Conservation (phyloP, 495 filamentous ascomycete species). For the Hyaloscypha finlandica region DNA sequence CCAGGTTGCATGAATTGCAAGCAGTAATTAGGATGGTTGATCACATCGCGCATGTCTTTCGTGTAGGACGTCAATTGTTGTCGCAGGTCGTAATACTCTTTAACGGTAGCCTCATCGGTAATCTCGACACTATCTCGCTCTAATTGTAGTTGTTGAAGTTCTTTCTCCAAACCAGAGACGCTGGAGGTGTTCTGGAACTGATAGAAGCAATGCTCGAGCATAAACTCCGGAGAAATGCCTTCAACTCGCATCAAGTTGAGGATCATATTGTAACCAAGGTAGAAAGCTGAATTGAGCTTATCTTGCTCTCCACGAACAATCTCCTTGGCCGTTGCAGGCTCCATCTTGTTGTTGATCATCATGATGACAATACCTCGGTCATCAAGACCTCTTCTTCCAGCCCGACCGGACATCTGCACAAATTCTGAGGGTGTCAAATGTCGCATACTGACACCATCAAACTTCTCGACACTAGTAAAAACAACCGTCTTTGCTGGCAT, state of each 20-base stretch:
- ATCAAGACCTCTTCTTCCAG: slow-evolving; percentile 94
- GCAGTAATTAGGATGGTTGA: slow-evolving; percentile 85
- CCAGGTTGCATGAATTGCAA: slow-evolving; percentile 79
- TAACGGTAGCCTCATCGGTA: slow-evolving; percentile 79
- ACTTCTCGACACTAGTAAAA: slow-evolving; percentile 94
- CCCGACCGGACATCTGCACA: slow-evolving; percentile 97
- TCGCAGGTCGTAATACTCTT: slow-evolving; percentile 87
- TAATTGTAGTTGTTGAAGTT: slow-evolving; percentile 71
- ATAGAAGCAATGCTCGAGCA: slow-evolving; percentile 95
- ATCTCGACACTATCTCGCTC: slow-evolving; percentile 73
- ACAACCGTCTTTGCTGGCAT: slow-evolving; percentile 99
- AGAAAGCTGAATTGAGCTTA: slow-evolving; percentile 94
- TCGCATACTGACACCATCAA: slow-evolving; percentile 77
- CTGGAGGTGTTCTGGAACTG: slow-evolving; percentile 95
- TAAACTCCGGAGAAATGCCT: slow-evolving; percentile 93
- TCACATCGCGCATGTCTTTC: slow-evolving; percentile 83
- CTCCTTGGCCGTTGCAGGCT: slow-evolving; percentile 86
- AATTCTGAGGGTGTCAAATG: slow-evolving; percentile 96
- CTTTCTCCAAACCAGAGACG: slow-evolving; percentile 77
- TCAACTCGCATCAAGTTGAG: slow-evolving; percentile 94
- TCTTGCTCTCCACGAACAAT: slow-evolving; percentile 97
- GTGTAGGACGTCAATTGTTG: slow-evolving; percentile 79
- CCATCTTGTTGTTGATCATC: slow-evolving; percentile 98
- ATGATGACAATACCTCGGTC: slow-evolving; percentile 99
- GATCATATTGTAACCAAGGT: slow-evolving; percentile 99